Base-by-base conservation (phyloP, 257 asterid genomes). In the Gentiana straminea region DNA sequence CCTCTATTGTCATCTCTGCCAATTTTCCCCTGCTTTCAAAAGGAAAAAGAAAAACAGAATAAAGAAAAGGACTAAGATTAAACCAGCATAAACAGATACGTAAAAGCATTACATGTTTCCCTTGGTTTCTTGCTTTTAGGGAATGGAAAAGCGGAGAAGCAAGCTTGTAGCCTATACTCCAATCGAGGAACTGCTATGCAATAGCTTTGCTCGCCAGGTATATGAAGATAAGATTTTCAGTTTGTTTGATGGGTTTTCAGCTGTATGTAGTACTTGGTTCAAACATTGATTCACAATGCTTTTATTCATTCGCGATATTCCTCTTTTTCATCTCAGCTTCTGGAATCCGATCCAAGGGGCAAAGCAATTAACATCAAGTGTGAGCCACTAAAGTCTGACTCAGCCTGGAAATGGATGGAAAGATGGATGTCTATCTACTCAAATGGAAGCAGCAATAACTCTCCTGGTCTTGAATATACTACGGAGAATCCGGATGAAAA, bases 361-460 rank as follows among this genome's bases (percentile, higher is more conserved):
- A 68, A 80, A 61, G 63, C 72, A 55, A 81, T 81, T 56, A 79
- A 80, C 70, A 81, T 92, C 70, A 92, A 88, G 75, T 92, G 99
- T 65, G 95, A 88, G 54, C 95, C 97, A 65, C 78, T 62, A 44
- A 85, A 82, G 62, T 70, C 94, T 0, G 97, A 92, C 73, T 76
- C 95, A 4, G 73, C 95, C 67, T 92, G 99, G 99, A 74, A 70
- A 74, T 92, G 99, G 99, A 73, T 92, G 58, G 97, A 85, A 77
- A 77, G 97, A 63, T 88, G 99, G 99, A 86, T 86, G 81, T 60
- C 95, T 51, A 86, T 68, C 65, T 77, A 94, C 63, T 69, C 91
- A 0, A 72, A 68, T 49, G 77, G 73, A 68, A 58, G 54, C 12
- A 58, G 54, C 12, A 77, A 77, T 52, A 75, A 58, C 63, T 71